A percentile compares a stretch with the other conserved stretches of the same genome.
Evolutionary conservation across 495 filamentous ascomycete genomes (phyloP).

Genomic region (Massariosphaeria phaeospora): DNA sequence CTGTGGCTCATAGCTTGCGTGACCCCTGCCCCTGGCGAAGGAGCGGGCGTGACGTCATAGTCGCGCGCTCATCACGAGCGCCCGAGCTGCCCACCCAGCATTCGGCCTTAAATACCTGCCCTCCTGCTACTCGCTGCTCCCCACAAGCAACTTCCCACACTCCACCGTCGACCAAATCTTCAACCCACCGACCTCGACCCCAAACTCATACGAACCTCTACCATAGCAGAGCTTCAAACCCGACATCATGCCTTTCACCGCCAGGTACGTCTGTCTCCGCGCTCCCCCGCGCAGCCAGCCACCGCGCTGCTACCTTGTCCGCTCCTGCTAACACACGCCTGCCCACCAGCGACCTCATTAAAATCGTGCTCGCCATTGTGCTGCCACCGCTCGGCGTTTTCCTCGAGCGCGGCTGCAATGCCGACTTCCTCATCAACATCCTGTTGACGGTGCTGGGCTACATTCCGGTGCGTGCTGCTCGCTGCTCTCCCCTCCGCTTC

Average conservation of each 20-base stretch:
- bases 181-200: not conserved
- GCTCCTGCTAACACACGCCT: not conserved
- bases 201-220: not conserved
- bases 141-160: not conserved
- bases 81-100: not conserved
- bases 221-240: not conserved
- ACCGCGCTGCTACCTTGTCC: too few relatives aligned
- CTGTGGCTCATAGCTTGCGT: not conserved
- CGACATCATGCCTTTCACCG: conserved; percentile 54
- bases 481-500: not conserved
- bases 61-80: too few relatives aligned
- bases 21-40: too few relatives aligned
- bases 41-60: not conserved
- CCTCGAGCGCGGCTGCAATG: conserved; percentile 78
- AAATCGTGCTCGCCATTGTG: conserved; percentile 84
- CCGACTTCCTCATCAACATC: conserved; percentile 83
- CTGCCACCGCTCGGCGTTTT: conserved; percentile 88
- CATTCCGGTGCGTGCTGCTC: conserved; percentile 35
- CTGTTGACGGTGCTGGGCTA: conserved; percentile 71
- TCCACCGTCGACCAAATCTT: not conserved
- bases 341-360: conserved; percentile 73
- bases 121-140: not conserved
- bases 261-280: conserved; percentile 44
- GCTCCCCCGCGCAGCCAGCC: not conserved
- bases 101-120: not conserved